Percentiles rank a stretch among this genome's conserved stretches.
Conservation (phyloP, 306 rosid species). For the Amphicarpaea edgeworthii region DNA sequence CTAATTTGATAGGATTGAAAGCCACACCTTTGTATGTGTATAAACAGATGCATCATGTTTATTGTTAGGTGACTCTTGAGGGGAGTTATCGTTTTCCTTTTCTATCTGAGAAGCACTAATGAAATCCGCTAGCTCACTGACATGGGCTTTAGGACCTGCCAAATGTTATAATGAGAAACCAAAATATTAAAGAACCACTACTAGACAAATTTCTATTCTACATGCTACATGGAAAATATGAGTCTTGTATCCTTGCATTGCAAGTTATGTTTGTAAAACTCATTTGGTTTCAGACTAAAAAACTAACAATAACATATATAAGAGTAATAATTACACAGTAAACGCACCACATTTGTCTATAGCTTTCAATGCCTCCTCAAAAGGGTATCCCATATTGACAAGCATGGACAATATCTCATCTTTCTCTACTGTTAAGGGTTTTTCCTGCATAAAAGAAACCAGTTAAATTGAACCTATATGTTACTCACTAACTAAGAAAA, state of each 20-base stretch:
- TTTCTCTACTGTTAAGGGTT: slow-evolving; percentile 44
- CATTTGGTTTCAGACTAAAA: slow-evolving; percentile 8
- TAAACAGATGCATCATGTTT: background rate
- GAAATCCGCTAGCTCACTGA: slow-evolving; percentile 74
- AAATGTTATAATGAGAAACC: slow-evolving; percentile 35
- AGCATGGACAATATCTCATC: slow-evolving; percentile 54
- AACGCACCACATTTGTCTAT: slow-evolving; percentile 70
- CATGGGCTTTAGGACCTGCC: slow-evolving; percentile 63
- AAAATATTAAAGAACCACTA: background rate
- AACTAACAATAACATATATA: background rate
- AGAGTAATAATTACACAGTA: slow-evolving; percentile 11
- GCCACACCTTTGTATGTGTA: slow-evolving; percentile 14
- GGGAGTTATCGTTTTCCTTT: slow-evolving; percentile 34
- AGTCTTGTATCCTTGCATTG: background rate
- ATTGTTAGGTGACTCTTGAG: slow-evolving; percentile 9
- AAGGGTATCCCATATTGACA: slow-evolving; percentile 68
- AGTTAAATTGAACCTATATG: background rate
- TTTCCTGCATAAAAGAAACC: slow-evolving; percentile 53
- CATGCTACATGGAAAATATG: background rate
- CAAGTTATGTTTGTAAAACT: background rate
- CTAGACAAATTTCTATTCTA: background rate
- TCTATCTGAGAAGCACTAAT: slow-evolving; percentile 72
- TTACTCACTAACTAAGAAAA: background rate
- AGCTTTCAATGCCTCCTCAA: slow-evolving; percentile 64
- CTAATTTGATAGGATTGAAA: background rate